Conservation (phyloP, 225 moss, liverwort and hornwort genomes). For the Neckera pumila region DNA sequence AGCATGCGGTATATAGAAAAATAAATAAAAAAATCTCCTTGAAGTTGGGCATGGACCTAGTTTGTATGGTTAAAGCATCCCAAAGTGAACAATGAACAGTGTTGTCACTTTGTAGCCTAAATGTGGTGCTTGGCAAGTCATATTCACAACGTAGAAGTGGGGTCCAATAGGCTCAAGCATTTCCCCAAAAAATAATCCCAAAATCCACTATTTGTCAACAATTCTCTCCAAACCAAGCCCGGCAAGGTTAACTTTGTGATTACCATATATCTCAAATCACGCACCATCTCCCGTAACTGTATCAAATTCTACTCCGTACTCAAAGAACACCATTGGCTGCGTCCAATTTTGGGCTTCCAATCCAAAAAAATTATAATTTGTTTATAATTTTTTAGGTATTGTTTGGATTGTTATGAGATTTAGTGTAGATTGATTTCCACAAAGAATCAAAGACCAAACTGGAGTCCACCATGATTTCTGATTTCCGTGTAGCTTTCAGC, state of each 20-base stretch:
- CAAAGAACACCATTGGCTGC: not conserved
- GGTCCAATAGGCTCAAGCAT: not conserved
- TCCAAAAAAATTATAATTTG: too few relatives aligned
- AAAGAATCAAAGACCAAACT: not conserved
- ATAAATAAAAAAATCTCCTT: not conserved
- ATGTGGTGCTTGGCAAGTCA: not conserved
- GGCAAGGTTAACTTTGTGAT: not conserved
- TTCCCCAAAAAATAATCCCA: not conserved
- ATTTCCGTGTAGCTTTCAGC: not conserved
- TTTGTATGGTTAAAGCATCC: not conserved
- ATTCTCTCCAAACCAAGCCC: not conserved
- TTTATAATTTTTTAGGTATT: too few relatives aligned
- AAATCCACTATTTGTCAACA: not conserved
- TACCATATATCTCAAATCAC: not conserved
- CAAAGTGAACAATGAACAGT: not conserved
- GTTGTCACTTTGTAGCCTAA: not conserved
- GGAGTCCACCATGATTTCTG: too few relatives aligned
- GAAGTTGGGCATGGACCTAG: accelerated
- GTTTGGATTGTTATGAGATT: not conserved
- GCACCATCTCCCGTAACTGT: too few relatives aligned
- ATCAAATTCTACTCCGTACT: not conserved
- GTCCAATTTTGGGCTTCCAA: not conserved
- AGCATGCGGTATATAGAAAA: too few relatives aligned
- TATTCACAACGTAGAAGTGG: accelerated
- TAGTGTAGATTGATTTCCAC: not conserved